Evolutionary conservation across 2,329 filamentous ascomycete species (phyloP), one percentile per base, ranked within the genome.

Genomic region (Myriosclerotinia curreyana): DNA sequence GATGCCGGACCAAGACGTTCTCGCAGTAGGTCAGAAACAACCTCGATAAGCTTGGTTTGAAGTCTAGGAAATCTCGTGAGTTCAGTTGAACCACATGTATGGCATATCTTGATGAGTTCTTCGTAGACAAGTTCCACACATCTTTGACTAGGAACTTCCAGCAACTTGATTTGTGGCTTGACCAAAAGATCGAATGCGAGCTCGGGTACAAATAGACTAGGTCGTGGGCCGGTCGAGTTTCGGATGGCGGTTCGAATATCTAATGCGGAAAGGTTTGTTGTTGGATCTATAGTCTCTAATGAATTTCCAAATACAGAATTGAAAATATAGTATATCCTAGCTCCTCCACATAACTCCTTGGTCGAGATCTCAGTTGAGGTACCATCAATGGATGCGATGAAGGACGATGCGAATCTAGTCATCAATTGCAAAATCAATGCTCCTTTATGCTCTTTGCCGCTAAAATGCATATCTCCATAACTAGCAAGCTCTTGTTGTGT

Each of bases 101-200:
- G 95, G 79, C 95, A 97, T 70, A 99, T 98, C 79, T 99, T 99
- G 80, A 99, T 99, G 52, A 99, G 83, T 77, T 99, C 95, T 76
- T 99, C 95, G 76, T 99, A 99, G 3, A 99, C 95, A 62, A 99
- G 85, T 78, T 99, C 95, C 59, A 99, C 95, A 74, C 95, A 99
- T 71, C 95, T 88, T 75, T 99, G 95, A 75, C 92, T 96, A 12
- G 95, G 95, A 34, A 95, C 87, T 76, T 99, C 95, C 36, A 99
- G 82, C 61, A 99, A 83, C 79, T 98, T 98, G 77, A 99, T 99
- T 77, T 99, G 95, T 36, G 95, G 95, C 78, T 99, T 99, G 53
- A 99, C 95, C 52, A 99, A 84, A 28, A 99, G 84, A 76, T 99
- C 95, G 76, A 99, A 99, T 0, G 95, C 95, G 79, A 99, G 88